phyloP scores from a whole-genome alignment of 306 rosid species.

The Coriaria nepalensis region DNA sequence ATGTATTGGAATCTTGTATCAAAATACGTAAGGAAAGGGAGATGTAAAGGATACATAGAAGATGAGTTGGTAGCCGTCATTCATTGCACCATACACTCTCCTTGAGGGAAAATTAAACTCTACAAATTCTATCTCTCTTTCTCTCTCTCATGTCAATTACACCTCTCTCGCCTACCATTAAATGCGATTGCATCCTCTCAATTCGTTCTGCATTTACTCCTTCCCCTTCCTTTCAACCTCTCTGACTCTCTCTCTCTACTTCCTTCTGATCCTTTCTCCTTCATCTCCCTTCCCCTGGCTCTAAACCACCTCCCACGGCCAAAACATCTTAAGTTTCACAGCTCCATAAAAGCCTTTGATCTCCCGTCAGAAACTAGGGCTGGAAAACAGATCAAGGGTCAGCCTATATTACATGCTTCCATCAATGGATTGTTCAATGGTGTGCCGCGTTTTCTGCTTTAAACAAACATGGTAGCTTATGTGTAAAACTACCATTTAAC shows the following conservation, averaged over 20 bases:
- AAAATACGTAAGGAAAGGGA: too few relatives aligned
- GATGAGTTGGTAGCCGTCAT: conserved; percentile 11
- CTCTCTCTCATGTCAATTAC: conserved; percentile 42
- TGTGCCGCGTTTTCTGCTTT: too few relatives aligned
- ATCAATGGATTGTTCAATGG: too few relatives aligned
- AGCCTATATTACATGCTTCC: too few relatives aligned
- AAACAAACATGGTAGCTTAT: too few relatives aligned
- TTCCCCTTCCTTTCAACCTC: conserved; percentile 43
- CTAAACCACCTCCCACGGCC: not conserved
- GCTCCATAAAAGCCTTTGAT: not conserved
- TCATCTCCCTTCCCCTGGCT: not conserved
- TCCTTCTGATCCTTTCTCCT: not conserved
- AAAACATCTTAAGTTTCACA: not conserved
- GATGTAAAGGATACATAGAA: too few relatives aligned
- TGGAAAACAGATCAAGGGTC: too few relatives aligned
- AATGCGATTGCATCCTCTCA: conserved; percentile 99
- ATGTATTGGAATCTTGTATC: too few relatives aligned
- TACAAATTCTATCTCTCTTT: conserved; percentile 6
- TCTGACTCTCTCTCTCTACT: conserved; percentile 4
- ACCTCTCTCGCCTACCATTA: conserved; percentile 61
- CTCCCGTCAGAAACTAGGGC: not conserved
- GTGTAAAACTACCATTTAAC: too few relatives aligned
- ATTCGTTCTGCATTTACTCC: conserved; percentile 91
- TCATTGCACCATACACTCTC: conserved; percentile 16
- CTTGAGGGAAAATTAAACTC: conserved; percentile 11